Conservation (phyloP, 2,329 filamentous ascomycete genomes). For the Lasiodiplodia hormozganensis region DNA sequence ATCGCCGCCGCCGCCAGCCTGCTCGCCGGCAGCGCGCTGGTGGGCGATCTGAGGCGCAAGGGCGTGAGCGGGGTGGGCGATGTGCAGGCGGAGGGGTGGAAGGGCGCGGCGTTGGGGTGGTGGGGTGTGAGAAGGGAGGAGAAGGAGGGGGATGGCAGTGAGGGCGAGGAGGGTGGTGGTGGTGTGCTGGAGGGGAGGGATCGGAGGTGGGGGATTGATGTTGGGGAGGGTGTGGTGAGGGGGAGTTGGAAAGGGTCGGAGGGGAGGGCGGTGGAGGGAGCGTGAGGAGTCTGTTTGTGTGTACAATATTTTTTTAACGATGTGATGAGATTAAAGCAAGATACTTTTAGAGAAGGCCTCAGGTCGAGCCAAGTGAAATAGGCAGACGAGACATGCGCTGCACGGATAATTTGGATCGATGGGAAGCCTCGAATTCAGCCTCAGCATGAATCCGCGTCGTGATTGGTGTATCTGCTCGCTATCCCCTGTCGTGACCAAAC, state of each 20-base stretch:
- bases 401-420: background rate
- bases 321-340: no score
- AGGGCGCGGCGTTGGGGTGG: constrained; percentile 18
- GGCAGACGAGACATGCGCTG: background rate
- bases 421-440: background rate
- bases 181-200: background rate
- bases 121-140: background rate
- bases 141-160: background rate
- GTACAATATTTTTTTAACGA: background rate
- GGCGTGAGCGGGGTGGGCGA: background rate
- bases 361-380: no score
- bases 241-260: constrained; percentile 14
- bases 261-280: background rate
- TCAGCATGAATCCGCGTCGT: background rate
- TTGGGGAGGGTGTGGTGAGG: constrained; percentile 5
- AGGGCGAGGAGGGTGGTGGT: background rate
- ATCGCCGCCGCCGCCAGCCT: constrained; percentile 6
- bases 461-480: background rate
- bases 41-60: background rate
- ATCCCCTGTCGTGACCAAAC: background rate
- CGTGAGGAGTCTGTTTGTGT: background rate
- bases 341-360: no score
- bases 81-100: background rate
- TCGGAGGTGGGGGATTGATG: constrained; percentile 25
- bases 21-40: background rate